phyloP scores from a whole-genome alignment of 148 eudicot genomes.

The Nepenthes mirabilis region DNA sequence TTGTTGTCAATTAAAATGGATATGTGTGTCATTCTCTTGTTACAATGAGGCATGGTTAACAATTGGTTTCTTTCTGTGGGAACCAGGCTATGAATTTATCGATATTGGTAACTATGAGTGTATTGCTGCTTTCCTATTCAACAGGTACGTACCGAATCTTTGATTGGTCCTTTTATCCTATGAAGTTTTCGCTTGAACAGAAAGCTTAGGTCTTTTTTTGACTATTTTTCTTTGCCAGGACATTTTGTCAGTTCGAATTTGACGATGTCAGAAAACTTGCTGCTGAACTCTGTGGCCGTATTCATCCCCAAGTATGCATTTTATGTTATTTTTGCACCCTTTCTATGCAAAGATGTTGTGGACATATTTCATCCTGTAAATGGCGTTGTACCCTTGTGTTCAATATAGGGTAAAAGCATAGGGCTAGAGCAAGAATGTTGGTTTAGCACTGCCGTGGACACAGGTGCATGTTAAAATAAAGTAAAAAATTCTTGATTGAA shows the following conservation, averaged over 20 bases:
- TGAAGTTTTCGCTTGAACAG: not conserved
- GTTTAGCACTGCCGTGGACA: too few relatives aligned
- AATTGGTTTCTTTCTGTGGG: too few relatives aligned
- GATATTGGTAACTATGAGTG: slow-evolving; percentile 18
- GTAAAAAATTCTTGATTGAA: too few relatives aligned
- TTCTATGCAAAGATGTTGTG: not conserved
- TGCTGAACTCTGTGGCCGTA: slow-evolving; percentile 81
- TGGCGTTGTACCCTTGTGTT: too few relatives aligned
- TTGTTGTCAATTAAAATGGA: too few relatives aligned
- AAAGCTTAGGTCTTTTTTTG: not conserved
- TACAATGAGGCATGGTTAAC: too few relatives aligned
- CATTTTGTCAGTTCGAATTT: slow-evolving; percentile 46
- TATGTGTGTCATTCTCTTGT: too few relatives aligned
- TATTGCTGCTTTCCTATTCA: slow-evolving; percentile 41
- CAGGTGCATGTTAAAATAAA: too few relatives aligned
- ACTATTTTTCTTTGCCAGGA: slow-evolving; percentile 25
- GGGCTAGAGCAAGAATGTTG: too few relatives aligned
- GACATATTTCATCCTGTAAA: too few relatives aligned
- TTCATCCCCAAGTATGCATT: slow-evolving; percentile 55
- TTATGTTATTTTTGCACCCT: not conserved
- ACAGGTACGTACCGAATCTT: slow-evolving; percentile 21
- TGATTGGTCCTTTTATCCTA: not conserved
- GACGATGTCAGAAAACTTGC: slow-evolving; percentile 80
- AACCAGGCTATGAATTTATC: slow-evolving; percentile 19
- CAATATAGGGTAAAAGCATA: too few relatives aligned